Percentiles rank a stretch among this genome's conserved stretches.
phyloP scores from a whole-genome alignment of 805 yeast species.

The Lachancea dasiensis region DNA sequence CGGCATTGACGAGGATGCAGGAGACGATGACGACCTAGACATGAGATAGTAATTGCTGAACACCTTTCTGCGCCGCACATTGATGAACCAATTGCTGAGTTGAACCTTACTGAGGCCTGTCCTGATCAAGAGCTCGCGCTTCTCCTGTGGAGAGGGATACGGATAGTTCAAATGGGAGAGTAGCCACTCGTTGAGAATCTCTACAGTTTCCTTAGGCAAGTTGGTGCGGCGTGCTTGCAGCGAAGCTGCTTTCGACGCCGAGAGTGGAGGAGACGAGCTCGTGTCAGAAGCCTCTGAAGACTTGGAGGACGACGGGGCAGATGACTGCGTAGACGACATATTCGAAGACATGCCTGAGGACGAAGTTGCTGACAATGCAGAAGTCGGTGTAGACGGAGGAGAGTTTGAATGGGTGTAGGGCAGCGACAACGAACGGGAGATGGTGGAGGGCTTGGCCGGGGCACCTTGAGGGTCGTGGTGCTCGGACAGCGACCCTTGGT shows the following conservation, averaged over 20 bases:
- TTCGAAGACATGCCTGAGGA: not conserved
- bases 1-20: slow-evolving; percentile 12
- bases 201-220: slow-evolving; percentile 72
- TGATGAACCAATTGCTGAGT: slow-evolving; percentile 81
- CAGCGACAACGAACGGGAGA: too few species aligned
- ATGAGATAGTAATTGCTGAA: slow-evolving; percentile 29
- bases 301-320: not conserved
- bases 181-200: slow-evolving; percentile 67
- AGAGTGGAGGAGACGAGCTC: not conserved
- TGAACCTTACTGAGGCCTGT: slow-evolving; percentile 81
- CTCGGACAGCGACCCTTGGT: not conserved
- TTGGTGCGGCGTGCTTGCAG: slow-evolving; percentile 35
- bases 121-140: slow-evolving; percentile 56
- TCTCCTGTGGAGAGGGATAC: slow-evolving; percentile 77
- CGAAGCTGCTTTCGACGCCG: not conserved
- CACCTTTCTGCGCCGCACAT: slow-evolving; percentile 74
- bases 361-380: not conserved
- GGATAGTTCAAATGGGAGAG: slow-evolving; percentile 71
- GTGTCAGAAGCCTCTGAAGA: not conserved
- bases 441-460: not conserved
- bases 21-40: slow-evolving; percentile 8
- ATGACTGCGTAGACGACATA: not conserved
- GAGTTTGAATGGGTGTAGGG: not conserved
- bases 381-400: not conserved
- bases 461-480: not conserved